These are phyloP conservation scores for Ocimum tenuiflorum DNA, from an alignment of 257 asterid species.

Conservation along the genomic window DNA sequence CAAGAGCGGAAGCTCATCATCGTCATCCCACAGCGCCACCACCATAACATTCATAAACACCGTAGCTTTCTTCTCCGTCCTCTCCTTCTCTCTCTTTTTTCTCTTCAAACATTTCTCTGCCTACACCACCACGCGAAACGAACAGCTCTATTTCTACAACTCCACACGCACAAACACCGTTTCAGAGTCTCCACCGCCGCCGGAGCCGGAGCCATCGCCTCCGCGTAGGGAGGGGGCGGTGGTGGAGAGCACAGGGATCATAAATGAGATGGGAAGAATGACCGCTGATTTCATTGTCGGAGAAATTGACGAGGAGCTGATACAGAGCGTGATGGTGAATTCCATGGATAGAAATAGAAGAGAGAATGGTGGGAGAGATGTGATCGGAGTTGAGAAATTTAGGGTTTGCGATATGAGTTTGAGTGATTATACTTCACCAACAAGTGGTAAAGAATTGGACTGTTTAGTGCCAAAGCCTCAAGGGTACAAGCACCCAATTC, in stretches of 20 bases:
- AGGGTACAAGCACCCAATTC: no score
- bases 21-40: slow-evolving; percentile 21
- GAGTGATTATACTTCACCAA: slow-evolving; percentile 35
- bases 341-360: neutral
- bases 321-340: slow-evolving; percentile 33
- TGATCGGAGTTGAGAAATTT: slow-evolving; percentile 35
- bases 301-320: slow-evolving; percentile 37
- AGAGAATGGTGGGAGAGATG: slow-evolving; percentile 11
- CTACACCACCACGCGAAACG: slow-evolving; percentile 2
- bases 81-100: slow-evolving; percentile 27
- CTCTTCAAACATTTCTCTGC: slow-evolving; percentile 2
- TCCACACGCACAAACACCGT: neutral
- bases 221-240: no score
- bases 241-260: slow-evolving; percentile 45
- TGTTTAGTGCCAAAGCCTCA: slow-evolving; percentile 38
- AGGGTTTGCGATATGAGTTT: slow-evolving; percentile 38
- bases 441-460: slow-evolving; percentile 30
- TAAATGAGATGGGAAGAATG: slow-evolving; percentile 58
- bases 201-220: neutral
- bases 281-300: slow-evolving; percentile 47
- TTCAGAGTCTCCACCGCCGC: neutral
- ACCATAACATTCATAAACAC: slow-evolving; percentile 21
- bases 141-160: slow-evolving; percentile 29
- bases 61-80: slow-evolving; percentile 30
- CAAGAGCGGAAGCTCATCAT: no score